These are phyloP conservation scores for Centella asiatica DNA, from an alignment of 129 eudicot species.

Conservation along the genomic window DNA sequence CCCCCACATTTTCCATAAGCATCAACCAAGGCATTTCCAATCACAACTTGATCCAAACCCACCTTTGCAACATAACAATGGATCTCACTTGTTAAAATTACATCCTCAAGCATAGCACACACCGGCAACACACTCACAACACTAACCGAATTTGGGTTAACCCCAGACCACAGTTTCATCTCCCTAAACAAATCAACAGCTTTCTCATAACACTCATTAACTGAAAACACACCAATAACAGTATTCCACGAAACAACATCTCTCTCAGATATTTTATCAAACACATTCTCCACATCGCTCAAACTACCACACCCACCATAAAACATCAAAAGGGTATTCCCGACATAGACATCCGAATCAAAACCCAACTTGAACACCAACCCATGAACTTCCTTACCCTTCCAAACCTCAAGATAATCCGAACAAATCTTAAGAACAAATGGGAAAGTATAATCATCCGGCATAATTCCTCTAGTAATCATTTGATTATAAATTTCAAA, in stretches of 20 bases:
- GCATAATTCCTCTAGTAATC: constrained; percentile 20
- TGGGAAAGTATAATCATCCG: constrained; percentile 43
- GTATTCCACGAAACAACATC: constrained; percentile 54
- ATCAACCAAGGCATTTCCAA: constrained; percentile 46
- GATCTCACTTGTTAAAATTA: constrained; percentile 19
- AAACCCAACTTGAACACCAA: constrained; percentile 33
- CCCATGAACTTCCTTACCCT: constrained; percentile 47
- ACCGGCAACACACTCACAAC: constrained; percentile 45
- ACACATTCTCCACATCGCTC: constrained; percentile 23
- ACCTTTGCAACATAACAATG: constrained; percentile 39
- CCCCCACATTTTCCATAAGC: constrained; percentile 51
- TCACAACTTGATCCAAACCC: constrained; percentile 28
- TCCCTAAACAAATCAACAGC: constrained; percentile 23
- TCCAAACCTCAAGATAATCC: constrained; percentile 11
- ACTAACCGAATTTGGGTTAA: constrained; percentile 30
- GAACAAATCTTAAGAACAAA: constrained; percentile 38
- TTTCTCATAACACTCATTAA: constrained; percentile 13
- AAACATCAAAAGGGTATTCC: constrained; percentile 36
- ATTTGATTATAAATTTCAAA: constrained; percentile 24
- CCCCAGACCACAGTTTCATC: constrained; percentile 23
- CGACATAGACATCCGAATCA: constrained; percentile 29
- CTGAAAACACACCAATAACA: constrained; percentile 27
- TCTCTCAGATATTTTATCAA: constrained; percentile 46
- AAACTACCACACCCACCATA: constrained; percentile 36
- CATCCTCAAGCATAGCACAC: constrained; percentile 32